A percentile compares a stretch with the other conserved stretches of the same genome.
Conservation (phyloP, 202 grass and related monocot genomes). For the Dendrocalamus latiflorus region DNA sequence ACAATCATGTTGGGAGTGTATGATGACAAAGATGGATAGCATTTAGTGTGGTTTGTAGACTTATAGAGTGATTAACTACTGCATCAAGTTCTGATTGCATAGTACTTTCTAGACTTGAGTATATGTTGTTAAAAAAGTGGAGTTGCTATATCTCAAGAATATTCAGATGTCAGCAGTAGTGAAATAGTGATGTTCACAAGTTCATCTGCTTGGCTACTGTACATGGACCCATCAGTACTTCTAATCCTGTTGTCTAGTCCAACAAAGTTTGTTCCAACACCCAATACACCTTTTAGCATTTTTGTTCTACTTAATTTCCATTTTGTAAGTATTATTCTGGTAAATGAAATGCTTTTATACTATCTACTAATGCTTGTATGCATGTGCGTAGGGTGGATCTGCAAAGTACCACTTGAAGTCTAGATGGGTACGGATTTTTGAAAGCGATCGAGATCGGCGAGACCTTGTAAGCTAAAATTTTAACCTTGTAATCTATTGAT, state of each 20-base stretch:
- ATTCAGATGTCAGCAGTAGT: neutral
- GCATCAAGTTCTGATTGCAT: neutral
- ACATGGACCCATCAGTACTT: neutral
- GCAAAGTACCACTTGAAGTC: slow-evolving; percentile 90
- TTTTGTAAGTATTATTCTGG: neutral
- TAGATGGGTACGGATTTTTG: slow-evolving; percentile 84
- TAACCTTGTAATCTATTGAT: neutral
- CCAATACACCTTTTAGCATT: neutral
- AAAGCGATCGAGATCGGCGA: too few relatives aligned
- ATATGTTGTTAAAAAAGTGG: neutral
- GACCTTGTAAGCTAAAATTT: slow-evolving; percentile 75
- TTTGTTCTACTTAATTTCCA: slow-evolving; percentile 17
- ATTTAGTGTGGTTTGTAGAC: neutral
- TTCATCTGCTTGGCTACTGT: neutral
- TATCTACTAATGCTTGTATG: slow-evolving; percentile 26
- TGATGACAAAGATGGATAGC: neutral
- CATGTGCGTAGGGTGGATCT: slow-evolving; percentile 74
- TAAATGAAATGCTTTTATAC: slow-evolving; percentile 6
- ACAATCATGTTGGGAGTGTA: too few relatives aligned
- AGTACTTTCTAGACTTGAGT: neutral
- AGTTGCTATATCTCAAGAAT: neutral
- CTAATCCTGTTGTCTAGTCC: neutral
- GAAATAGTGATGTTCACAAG: neutral
- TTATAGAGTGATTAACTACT: neutral
- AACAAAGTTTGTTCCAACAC: slow-evolving; percentile 13